Percentiles rank a stretch among this genome's conserved stretches.
These are phyloP conservation scores for Venturia nashicola DNA, from an alignment of 2,329 filamentous ascomycete species.

Conservation along the genomic window DNA sequence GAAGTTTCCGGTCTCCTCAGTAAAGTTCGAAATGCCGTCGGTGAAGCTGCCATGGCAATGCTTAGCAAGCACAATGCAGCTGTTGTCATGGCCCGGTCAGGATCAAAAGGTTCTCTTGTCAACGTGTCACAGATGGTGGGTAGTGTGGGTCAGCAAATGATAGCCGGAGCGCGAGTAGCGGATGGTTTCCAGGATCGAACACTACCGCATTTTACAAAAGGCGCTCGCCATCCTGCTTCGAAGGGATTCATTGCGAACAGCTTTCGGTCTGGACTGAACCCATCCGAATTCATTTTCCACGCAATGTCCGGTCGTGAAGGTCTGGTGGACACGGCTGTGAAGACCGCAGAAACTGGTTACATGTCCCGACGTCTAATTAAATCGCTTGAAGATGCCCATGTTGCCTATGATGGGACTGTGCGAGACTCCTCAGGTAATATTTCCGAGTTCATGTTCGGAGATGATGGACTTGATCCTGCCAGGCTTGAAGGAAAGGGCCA, in stretches of 20 bases:
- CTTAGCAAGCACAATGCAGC: slow-evolving; percentile 87
- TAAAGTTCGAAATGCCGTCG: slow-evolving; percentile 81
- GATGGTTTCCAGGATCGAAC: slow-evolving; percentile 96
- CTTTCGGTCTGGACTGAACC: slow-evolving; percentile 85
- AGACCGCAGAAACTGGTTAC: slow-evolving; percentile 97
- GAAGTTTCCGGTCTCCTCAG: slow-evolving; percentile 82
- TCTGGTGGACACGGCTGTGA: slow-evolving; percentile 96
- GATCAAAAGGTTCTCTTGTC: slow-evolving; percentile 92
- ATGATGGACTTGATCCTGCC: slow-evolving; percentile 87
- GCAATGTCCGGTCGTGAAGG: slow-evolving; percentile 97
- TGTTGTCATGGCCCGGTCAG: slow-evolving; percentile 92
- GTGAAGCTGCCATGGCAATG: slow-evolving; percentile 79
- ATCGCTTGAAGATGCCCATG: slow-evolving; percentile 86
- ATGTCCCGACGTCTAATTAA: slow-evolving; percentile 99
- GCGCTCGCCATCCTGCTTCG: slow-evolving; percentile 78
- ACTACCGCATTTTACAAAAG: slow-evolving; percentile 89
- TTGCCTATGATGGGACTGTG: slow-evolving; percentile 88
- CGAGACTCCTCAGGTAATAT: slow-evolving; percentile 79
- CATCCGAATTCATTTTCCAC: slow-evolving; percentile 94
- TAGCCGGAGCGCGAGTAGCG: slow-evolving; percentile 79
- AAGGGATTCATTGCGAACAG: slow-evolving; percentile 97
- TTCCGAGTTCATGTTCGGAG: slow-evolving; percentile 95
- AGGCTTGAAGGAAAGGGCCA: slow-evolving; percentile 94
- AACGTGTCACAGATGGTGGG: slow-evolving; percentile 99
- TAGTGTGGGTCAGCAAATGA: slow-evolving; percentile 95